These are phyloP conservation scores for Fraxinus angustifolia DNA, from an alignment of 305 asterid species.

Conservation along the genomic window DNA sequence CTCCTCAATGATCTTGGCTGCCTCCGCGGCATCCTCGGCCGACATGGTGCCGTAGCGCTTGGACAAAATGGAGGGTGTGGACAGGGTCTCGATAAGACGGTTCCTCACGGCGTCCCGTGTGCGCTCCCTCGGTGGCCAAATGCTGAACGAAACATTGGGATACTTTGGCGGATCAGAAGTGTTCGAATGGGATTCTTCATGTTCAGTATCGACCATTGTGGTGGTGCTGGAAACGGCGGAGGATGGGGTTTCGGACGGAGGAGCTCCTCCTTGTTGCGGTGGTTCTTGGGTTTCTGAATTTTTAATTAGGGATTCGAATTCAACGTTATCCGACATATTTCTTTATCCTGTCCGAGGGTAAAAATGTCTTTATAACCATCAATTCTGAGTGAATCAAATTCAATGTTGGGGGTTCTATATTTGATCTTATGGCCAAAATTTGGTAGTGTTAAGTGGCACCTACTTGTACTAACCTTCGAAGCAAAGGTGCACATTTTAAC, in stretches of 20 bases:
- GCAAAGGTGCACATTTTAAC: not conserved
- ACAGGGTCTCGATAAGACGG: constrained; percentile 26
- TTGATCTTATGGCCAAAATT: not conserved
- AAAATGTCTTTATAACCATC: not conserved
- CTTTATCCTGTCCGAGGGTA: not conserved
- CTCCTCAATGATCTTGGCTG: constrained; percentile 23
- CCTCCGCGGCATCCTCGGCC: constrained; percentile 15
- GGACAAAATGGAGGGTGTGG: constrained; percentile 24
- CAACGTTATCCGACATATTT: not conserved
- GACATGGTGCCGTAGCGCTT: constrained; percentile 27
- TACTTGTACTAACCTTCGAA: not conserved
- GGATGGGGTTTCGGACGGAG: not conserved
- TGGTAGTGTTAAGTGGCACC: not conserved
- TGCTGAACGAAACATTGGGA: constrained; percentile 11
- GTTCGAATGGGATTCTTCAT: constrained; percentile 14
- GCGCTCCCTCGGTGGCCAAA: constrained; percentile 32
- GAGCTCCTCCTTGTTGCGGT: not conserved
- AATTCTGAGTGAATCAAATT: not conserved
- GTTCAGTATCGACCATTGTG: constrained; percentile 24
- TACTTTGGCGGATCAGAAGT: not conserved
- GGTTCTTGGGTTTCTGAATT: not conserved
- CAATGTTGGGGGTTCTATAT: not conserved
- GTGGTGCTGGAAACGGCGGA: not conserved
- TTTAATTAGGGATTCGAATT: not conserved
- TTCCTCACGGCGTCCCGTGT: constrained; percentile 26